A percentile compares a stretch with the other conserved stretches of the same genome.
These are phyloP conservation scores for Citrus unshiu DNA, from an alignment of 345 rosid species.

Conservation along the genomic window DNA sequence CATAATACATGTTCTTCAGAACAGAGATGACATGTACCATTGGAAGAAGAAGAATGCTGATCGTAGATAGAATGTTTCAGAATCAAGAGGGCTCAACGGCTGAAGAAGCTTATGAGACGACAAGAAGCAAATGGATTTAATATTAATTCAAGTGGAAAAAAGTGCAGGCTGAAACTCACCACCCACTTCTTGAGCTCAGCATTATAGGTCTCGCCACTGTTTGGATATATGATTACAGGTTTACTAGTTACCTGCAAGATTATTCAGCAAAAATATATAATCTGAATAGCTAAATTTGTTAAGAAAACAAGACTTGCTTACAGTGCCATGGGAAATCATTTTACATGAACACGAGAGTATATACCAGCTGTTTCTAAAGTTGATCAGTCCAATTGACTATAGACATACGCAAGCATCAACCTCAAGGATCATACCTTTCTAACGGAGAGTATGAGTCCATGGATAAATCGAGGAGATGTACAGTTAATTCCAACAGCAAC, in stretches of 20 bases:
- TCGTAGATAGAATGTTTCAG: neutral
- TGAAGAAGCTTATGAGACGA: neutral
- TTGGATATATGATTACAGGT: conserved; percentile 72
- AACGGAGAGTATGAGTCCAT: conserved; percentile 50
- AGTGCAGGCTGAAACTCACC: conserved; percentile 39
- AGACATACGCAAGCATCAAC: neutral
- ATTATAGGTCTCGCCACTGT: conserved; percentile 82
- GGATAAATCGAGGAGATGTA: conserved; percentile 71
- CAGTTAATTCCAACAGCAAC: conserved; percentile 86
- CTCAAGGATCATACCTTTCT: conserved; percentile 33
- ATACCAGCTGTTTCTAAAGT: neutral
- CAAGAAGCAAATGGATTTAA: neutral
- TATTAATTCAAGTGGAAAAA: neutral
- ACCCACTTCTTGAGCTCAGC: conserved; percentile 62
- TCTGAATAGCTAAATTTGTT: neutral
- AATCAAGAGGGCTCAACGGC: neutral
- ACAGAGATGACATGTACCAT: neutral
- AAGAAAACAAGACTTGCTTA: no score
- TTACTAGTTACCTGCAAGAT: conserved; percentile 58
- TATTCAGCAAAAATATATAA: neutral
- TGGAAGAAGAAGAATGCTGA: neutral
- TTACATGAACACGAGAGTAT: no score
- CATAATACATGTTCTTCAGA: neutral
- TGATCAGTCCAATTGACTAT: neutral
- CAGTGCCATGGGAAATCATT: no score